Percentiles rank a stretch among this genome's conserved stretches.
These are phyloP conservation scores for Fennellomyces sp. DNA, from an alignment of 371 early-diverging fungal genomes.

Conservation along the genomic window DNA sequence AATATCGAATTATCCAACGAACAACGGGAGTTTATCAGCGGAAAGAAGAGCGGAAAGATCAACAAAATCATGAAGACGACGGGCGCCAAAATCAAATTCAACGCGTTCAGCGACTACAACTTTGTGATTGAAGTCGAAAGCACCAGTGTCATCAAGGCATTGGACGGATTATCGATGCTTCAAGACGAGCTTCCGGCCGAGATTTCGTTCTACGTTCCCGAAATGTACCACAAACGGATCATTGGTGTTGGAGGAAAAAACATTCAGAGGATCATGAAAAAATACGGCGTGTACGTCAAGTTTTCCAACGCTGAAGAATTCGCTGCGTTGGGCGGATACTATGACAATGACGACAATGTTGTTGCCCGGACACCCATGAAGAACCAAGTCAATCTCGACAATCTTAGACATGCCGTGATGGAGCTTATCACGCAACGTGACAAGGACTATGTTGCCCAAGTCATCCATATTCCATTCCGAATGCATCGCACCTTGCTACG, in stretches of 20 bases:
- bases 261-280: constrained; percentile 95
- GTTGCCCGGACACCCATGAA: constrained; percentile 90
- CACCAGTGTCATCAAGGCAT: constrained; percentile 52
- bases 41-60: constrained; percentile 95
- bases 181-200: constrained; percentile 89
- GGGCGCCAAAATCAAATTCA: constrained; percentile 64
- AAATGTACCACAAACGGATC: constrained; percentile 90
- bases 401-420: constrained; percentile 73
- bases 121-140: constrained; percentile 77
- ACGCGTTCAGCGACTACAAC: constrained; percentile 72
- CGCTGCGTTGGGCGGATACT: constrained; percentile 77
- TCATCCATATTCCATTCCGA: constrained; percentile 45
- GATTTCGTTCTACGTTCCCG: constrained; percentile 87
- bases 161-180: constrained; percentile 72
- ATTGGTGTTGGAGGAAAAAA: constrained; percentile 95
- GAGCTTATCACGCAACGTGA: constrained; percentile 70
- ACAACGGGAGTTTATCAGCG: constrained; percentile 89
- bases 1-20: constrained; percentile 76
- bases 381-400: constrained; percentile 71
- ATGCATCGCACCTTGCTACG: constrained; percentile 50
- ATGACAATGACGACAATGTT: constrained; percentile 83
- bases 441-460: constrained; percentile 44
- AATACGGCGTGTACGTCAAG: constrained; percentile 94
- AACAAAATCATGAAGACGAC: constrained; percentile 88
- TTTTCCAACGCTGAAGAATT: constrained; percentile 86